Evolutionary conservation across 2,329 filamentous ascomycete genomes (phyloP).

Genomic region (Ascochyta clinopodiicola): DNA sequence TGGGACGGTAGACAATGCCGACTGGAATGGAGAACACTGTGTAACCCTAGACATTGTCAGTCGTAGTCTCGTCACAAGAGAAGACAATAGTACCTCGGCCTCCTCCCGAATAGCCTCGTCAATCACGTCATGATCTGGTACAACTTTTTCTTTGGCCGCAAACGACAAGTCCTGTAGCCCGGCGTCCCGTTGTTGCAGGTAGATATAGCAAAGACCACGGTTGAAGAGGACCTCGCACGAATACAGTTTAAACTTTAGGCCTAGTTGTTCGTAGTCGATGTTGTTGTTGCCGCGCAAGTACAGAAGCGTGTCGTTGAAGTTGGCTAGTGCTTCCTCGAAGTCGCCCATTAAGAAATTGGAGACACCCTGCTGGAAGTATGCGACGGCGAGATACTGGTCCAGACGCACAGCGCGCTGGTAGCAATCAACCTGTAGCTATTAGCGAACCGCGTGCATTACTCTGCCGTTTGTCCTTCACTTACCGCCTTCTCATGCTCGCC

Average conservation of each 20-base stretch:
- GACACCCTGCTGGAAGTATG: constrained; percentile 97
- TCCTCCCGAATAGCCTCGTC: constrained; percentile 94
- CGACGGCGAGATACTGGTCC: constrained; percentile 94
- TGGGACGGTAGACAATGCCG: constrained; percentile 91
- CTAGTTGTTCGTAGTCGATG: constrained; percentile 97
- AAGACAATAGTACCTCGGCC: constrained; percentile 72
- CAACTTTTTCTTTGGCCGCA: constrained; percentile 94
- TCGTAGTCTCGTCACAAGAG: neutral
- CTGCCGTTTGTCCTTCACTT: constrained; percentile 48
- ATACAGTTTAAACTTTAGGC: constrained; percentile 93
- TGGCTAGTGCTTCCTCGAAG: constrained; percentile 94
- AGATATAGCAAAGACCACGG: constrained; percentile 95
- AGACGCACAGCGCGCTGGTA: constrained; percentile 90
- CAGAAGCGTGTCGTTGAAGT: constrained; percentile 97
- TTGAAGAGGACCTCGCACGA: constrained; percentile 99
- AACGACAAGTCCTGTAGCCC: constrained; percentile 91
- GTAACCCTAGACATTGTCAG: constrained; percentile 72
- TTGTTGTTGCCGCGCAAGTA: constrained; percentile 95
- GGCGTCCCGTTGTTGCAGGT: constrained; percentile 86
- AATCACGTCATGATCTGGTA: constrained; percentile 96
- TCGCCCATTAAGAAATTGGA: constrained; percentile 97
- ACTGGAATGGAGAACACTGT: constrained; percentile 98
- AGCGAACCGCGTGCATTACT: constrained; percentile 21
- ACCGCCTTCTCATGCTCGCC: constrained; percentile 96
- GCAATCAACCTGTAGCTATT: constrained; percentile 75